phyloP scores from a whole-genome alignment of 192 early-diverging fungal genomes.

The Coemansia sp. region DNA sequence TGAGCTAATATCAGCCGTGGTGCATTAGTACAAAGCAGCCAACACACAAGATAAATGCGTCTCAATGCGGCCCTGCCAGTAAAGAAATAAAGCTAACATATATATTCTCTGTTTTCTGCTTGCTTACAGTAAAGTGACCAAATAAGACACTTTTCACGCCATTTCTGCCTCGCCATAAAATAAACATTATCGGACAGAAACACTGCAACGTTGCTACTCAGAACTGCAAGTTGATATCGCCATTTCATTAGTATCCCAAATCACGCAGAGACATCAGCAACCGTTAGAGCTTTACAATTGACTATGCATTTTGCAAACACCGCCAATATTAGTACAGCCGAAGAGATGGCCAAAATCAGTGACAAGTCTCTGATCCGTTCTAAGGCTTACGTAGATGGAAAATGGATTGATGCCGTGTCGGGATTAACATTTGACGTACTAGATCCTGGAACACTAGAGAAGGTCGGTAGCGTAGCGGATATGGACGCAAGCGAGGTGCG shows the following conservation, averaged over 20 bases:
- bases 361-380: constrained; percentile 61
- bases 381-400: constrained; percentile 60
- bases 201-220: neutral
- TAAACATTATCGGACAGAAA: neutral
- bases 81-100: neutral
- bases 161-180: neutral
- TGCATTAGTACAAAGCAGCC: too few species aligned
- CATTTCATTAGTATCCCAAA: neutral
- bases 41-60: too few species aligned
- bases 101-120: neutral
- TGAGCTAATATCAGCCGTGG: neutral
- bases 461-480: constrained; percentile 64
- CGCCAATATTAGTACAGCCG: constrained; percentile 12
- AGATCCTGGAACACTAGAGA: constrained; percentile 65
- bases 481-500: constrained; percentile 63
- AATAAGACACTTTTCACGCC: neutral
- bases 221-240: neutral
- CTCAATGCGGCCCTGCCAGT: too few species aligned
- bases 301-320: constrained; percentile 4
- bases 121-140: neutral
- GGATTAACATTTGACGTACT: constrained; percentile 55
- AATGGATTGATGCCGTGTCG: constrained; percentile 55
- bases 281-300: neutral
- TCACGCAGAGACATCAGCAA: neutral
- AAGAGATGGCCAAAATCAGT: constrained; percentile 56